Evolutionary conservation across 352 stramenopile species (phyloP), one percentile per base, ranked within the genome.

Genomic region (Elongisporangium senticosum): DNA sequence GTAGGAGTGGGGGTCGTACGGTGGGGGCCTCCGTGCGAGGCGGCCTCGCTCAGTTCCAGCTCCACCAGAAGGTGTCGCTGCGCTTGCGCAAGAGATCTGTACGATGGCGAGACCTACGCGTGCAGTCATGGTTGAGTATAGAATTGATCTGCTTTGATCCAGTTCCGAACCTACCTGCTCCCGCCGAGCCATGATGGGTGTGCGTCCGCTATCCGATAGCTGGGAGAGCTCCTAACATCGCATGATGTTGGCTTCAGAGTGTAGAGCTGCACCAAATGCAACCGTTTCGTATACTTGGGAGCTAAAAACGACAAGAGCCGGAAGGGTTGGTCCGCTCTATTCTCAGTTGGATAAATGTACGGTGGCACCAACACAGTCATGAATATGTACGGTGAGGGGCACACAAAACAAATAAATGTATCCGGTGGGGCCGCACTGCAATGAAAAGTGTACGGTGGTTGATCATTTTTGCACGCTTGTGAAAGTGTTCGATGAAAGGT

Each of bases 21-120:
- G 24, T 56, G 51, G 20, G 21, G 21, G 23, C 26, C 17, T 43
- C 51, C 51, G 3, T 70, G 19, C 43, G 73, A 63, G 37, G 81
- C 28, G 24, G 71, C 69, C 53, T 86, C 79, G 55, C 88, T 72
- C 17, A 88, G 68, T 55, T 90, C 80, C 20, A 90, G 59, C 58
- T 90, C 80, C 4, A 90, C 76, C 55, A 90, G 64, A 37, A 90
- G 69, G 50, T 67, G 68, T 2, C 74, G 75, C 48, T 83, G 71
- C 24, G 33, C 33, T 43, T 43, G 33, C 33, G 33, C 33, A 43
- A 43, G 33, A 15, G 33, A 43, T 43, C 33, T 43, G 33, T 43
- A 43, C 33, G 33, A 43, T 17, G 33, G 33, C 33, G 33, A 43
- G 17, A 43, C 33, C 33, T 43, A 43, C 33, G 33, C 33, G 33